These are phyloP conservation scores for Pholiota molesta DNA, from an alignment of 768 basidiomycete genomes.

Conservation along the genomic window DNA sequence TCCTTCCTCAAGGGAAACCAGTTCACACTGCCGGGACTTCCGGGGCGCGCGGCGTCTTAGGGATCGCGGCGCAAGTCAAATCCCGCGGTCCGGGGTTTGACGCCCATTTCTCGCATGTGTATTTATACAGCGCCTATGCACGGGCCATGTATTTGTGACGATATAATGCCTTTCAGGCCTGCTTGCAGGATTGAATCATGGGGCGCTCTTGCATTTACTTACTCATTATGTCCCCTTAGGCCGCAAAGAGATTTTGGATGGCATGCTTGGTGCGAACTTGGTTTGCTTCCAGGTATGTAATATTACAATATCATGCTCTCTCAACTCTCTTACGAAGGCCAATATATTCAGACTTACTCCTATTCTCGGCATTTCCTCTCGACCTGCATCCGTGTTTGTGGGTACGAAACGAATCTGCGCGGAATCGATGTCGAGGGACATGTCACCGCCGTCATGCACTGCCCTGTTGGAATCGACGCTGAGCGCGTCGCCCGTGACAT, in stretches of 20 bases:
- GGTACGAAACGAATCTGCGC: constrained; percentile 78
- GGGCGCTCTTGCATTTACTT: not conserved
- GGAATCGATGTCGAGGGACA: constrained; percentile 89
- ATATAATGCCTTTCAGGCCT: not conserved
- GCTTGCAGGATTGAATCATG: not conserved
- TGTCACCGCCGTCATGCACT: constrained; percentile 81
- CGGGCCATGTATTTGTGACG: not conserved
- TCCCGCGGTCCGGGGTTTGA: constrained; percentile 1
- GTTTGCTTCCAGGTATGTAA: constrained; percentile 86
- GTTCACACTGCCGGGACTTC: too few species aligned
- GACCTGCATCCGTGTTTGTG: constrained; percentile 94
- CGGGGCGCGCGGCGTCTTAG: not conserved
- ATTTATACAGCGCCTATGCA: not conserved
- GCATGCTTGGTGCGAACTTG: constrained; percentile 96
- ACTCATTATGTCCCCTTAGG: constrained; percentile 36
- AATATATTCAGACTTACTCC: constrained; percentile 70
- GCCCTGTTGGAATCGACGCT: constrained; percentile 95
- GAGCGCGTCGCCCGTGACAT: constrained; percentile 85
- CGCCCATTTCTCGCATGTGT: not conserved
- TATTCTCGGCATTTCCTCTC: constrained; percentile 95
- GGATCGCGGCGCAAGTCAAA: not conserved
- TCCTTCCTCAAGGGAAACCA: too few species aligned
- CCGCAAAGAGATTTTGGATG: constrained; percentile 92
- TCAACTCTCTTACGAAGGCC: too few species aligned
- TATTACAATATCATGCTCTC: not conserved